These are phyloP conservation scores for Phytomonas francai DNA, from an alignment of 208 protist genomes.

Conservation along the genomic window DNA sequence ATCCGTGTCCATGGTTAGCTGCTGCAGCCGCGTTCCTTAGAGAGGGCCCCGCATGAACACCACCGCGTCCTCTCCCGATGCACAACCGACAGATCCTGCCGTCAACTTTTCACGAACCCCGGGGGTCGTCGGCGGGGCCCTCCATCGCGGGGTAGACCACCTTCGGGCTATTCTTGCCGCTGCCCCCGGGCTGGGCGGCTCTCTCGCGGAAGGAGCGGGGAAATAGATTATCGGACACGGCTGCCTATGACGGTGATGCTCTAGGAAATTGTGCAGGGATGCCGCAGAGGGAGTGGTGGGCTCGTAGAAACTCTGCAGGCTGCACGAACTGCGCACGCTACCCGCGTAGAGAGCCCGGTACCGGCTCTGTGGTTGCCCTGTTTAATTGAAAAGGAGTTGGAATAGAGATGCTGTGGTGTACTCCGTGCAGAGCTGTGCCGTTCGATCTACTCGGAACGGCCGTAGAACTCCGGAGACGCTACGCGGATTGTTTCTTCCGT, in stretches of 20 bases:
- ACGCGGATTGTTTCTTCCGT: conserved; percentile 24
- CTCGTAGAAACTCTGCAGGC: conserved; percentile 1
- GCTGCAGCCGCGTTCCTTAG: neutral
- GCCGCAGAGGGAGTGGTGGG: conserved; percentile 9
- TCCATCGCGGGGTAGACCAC: conserved; percentile 16
- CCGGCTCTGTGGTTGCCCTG: neutral
- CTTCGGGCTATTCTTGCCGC: neutral
- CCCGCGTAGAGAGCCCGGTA: conserved; percentile 14
- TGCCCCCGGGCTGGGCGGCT: neutral
- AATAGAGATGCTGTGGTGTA: conserved; percentile 14
- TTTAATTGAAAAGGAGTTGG: conserved; percentile 10
- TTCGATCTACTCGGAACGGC: conserved; percentile 21
- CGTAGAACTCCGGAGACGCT: conserved; percentile 35
- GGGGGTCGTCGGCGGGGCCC: conserved; percentile 17
- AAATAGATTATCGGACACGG: neutral
- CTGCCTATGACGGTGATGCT: neutral
- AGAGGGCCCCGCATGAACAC: neutral
- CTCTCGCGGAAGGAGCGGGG: conserved; percentile 11
- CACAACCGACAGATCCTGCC: too few relatives aligned
- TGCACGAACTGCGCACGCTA: conserved; percentile 16
- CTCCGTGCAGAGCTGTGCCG: conserved; percentile 11
- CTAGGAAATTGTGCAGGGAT: conserved; percentile 13
- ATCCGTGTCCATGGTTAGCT: too few relatives aligned
- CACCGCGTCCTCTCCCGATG: neutral
- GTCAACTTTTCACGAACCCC: neutral